Evolutionary conservation across 2,329 filamentous ascomycete species (phyloP), one percentile per base, ranked within the genome.

Genomic region (Berkeleyomyces rouxiae): DNA sequence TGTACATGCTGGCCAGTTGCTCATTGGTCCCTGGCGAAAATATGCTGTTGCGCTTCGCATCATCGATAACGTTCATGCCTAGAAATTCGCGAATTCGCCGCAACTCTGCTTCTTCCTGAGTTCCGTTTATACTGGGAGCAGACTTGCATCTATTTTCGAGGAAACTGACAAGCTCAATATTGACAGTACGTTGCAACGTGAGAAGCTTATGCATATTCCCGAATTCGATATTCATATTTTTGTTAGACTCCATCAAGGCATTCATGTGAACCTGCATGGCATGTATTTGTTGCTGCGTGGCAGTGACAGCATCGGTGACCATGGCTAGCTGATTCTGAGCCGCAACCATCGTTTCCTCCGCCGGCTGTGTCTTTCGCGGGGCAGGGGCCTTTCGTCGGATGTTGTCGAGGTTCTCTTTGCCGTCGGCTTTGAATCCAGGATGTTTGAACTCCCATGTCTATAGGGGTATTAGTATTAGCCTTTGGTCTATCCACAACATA

Each of bases 371-470:
- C 71, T 96, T 97, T 67, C 92, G 80, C 2, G 92, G 88, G 1
- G 92, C 90, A 0, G 93, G 93, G 2, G 93, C 92, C 75, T 99
- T 99, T 68, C 93, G 82, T 69, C 90, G 84, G 70, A 99, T 99
- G 68, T 96, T 97, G 70, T 99, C 93, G 58, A 99, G 79, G 55
- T 90, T 93, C 71, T 96, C 90, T 73, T 96, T 96, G 74, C 92
- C 95, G 74, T 96, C 92, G 67, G 88, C 86, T 69, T 90, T 88
- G 76, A 99, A 99, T 69, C 96, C 90, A 10, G 92, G 92, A 70
- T 99, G 93, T 72, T 93, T 95, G 72, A 99, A 99, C 71, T 99
- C 93, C 89, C 89, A 95, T 10, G 86, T 84, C 88, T 93, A 58
- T 4, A 13, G 33, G 10, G 7, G 13, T 37, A 44, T 61, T 58